Evolutionary conservation across 164 flowering plant species (phyloP), one percentile per base, ranked within the genome.

Genomic region (Macadamia integrifolia): DNA sequence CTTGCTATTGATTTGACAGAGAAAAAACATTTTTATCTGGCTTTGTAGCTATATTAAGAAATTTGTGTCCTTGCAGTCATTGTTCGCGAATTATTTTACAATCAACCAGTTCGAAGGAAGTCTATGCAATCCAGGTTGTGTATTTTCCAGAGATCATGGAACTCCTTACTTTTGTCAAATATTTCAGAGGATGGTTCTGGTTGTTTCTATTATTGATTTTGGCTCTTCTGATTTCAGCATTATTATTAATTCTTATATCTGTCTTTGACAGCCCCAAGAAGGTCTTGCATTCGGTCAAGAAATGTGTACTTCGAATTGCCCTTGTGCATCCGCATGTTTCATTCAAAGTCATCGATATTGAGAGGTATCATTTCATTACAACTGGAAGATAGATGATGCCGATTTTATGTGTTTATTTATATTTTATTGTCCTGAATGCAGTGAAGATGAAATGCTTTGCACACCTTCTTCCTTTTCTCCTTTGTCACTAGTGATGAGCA

Each of bases 91-190:
- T 80, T 95, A 61, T 95, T 89, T 79, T 90, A 90, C 86, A 92
- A 92, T 64, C 99, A 95, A 76, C 99, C 99, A 50, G 97, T 95
- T 72, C 86, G 96, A 66, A 88, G 91, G 80, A 92, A 83, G 72
- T 87, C 80, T 62, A 81, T 92, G 84, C 88, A 86, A 55, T 82
- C 88, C 80, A 92, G 97, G 98, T 95, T 70, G 56, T 55, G 32
- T 64, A 11, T 64, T 68, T 69, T 63, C 42, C 31, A 66, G 58
- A 59, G 9, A 43, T 52, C 52, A 32, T 66, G 52, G 28, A 1
- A 35, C 13, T 49, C 48, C 15, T 50, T 40, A 10, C 53, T 63
- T 32, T 67, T 29, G 29, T 50, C 4, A 15, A 58, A 23, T 40
- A 9, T 60, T 13, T 46, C 23, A 13, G 3, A 56, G 30, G 72